phyloP scores from a whole-genome alignment of 768 basidiomycete species.

The Infundibulicybe gibba region DNA sequence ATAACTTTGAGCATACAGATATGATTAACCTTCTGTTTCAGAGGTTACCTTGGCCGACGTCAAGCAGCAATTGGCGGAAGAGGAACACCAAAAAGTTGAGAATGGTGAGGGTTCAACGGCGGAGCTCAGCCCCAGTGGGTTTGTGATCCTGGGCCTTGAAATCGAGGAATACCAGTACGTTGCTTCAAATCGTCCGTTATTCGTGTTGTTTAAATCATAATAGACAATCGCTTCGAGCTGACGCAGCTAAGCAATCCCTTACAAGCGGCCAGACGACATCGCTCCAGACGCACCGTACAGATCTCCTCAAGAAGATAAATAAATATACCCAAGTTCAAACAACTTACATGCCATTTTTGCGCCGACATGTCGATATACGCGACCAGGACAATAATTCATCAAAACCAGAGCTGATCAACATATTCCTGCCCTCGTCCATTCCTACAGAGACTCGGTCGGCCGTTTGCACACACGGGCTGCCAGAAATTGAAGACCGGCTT shows the following conservation, averaged over 20 bases:
- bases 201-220: background rate
- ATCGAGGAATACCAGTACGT: background rate
- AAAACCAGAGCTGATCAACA: background rate
- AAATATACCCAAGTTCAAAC: conserved; percentile 7
- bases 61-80: conserved; percentile 6
- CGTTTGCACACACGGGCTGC: conserved; percentile 10
- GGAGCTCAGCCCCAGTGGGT: background rate
- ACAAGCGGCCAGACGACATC: conserved; percentile 4
- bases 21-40: background rate
- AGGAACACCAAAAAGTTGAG: conserved; percentile 8
- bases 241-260: background rate
- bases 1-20: too few relatives aligned
- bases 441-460: background rate
- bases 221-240: background rate
- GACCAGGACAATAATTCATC: background rate
- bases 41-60: conserved; percentile 9
- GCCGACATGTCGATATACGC: background rate
- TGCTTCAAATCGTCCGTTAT: background rate
- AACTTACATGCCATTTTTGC: conserved; percentile 8
- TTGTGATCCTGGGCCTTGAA: background rate
- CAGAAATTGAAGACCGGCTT: conserved; percentile 13
- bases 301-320: conserved; percentile 11
- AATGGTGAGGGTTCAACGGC: background rate
- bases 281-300: conserved; percentile 4
- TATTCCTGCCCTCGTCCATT: conserved; percentile 17